Evolutionary conservation across 352 stramenopile species (phyloP), one percentile per base, ranked within the genome.

Genomic region (Globisporangium yorkense): DNA sequence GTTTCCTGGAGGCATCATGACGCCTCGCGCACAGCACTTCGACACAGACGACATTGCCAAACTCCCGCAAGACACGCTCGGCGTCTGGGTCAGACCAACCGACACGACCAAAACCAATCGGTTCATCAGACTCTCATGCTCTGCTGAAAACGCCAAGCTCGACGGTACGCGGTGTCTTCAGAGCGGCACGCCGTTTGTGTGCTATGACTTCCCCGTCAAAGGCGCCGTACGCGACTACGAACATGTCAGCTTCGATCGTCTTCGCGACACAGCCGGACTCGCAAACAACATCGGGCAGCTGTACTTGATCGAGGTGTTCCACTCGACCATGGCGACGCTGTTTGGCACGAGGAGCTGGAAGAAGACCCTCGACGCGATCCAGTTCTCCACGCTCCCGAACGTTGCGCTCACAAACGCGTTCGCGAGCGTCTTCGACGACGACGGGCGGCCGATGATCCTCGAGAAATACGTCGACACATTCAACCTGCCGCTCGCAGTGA

Each of bases 291-390:
- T 73, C 6, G 62, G 59, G 4, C 54, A 69, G 35, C 56, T 76
- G 18, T 51, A 65, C 33, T 27, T 73, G 27, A 56, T 77, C 24
- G 61, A 74, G 18, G 20, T 55, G 2, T 77, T 77, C 41, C 69
- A 77, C 41, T 21, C 20, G 3, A 66, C 57, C 0, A 70, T 77
- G 69, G n/a, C 44, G 4, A 46, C 21, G 6, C 39, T 77, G 2
- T 72, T 74, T 27, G 63, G 51, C 46, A 70, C 57, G 0, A 71
- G 68, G 51, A 68, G 37, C 50, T 77, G 69, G 69, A 63, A 61
- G 45, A 66, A 69, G 27, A 67, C 69, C 3, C 64, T 77, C 12
- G 56, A 69, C 15, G 40, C 6, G 15, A 35, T 70, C 3, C 49
- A 67, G 45, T 77, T 60, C 39, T n/a, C 64, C 6, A 45, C 29